phyloP scores from a whole-genome alignment of 2,329 filamentous ascomycete genomes.

The Exophiala bonariae region DNA sequence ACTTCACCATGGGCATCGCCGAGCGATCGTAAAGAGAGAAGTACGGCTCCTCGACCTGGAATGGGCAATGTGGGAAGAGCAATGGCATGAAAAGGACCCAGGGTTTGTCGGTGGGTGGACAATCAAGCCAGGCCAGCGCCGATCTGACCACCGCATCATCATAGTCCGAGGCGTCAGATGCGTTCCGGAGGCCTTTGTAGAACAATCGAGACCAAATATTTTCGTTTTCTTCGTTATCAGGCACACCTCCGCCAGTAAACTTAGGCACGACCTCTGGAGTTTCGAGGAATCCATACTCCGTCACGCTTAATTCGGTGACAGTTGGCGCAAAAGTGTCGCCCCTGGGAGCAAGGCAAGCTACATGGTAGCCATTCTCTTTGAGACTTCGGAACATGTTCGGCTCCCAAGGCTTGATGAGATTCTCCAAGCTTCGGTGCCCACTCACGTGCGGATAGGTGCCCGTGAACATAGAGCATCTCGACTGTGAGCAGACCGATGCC shows the following conservation, averaged over 20 bases:
- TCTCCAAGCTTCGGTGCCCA: conserved; percentile 48
- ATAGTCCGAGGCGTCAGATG: conserved; percentile 42
- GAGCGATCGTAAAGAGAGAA: conserved; percentile 48
- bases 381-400: conserved; percentile 48
- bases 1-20: conserved; percentile 23
- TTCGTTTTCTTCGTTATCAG: background rate
- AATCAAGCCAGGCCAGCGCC: conserved; percentile 46
- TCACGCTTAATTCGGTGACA: conserved; percentile 46
- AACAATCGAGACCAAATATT: conserved; percentile 16
- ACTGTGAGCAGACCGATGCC: conserved; percentile 49
- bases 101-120: conserved; percentile 36
- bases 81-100: conserved; percentile 9
- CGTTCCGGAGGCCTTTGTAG: conserved; percentile 43
- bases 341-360: conserved; percentile 41
- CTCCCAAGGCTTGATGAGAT: conserved; percentile 52
- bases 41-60: conserved; percentile 50
- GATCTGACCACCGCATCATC: conserved; percentile 46
- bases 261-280: conserved; percentile 6
- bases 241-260: background rate
- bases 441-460: conserved; percentile 48
- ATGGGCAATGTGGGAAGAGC: conserved; percentile 48
- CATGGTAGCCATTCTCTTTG: conserved; percentile 48
- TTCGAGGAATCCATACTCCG: conserved; percentile 48
- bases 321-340: conserved; percentile 43
- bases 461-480: conserved; percentile 50